These are phyloP conservation scores for Phlyctochytrium bullatum DNA, from an alignment of 192 early-diverging fungal species.

Conservation along the genomic window DNA sequence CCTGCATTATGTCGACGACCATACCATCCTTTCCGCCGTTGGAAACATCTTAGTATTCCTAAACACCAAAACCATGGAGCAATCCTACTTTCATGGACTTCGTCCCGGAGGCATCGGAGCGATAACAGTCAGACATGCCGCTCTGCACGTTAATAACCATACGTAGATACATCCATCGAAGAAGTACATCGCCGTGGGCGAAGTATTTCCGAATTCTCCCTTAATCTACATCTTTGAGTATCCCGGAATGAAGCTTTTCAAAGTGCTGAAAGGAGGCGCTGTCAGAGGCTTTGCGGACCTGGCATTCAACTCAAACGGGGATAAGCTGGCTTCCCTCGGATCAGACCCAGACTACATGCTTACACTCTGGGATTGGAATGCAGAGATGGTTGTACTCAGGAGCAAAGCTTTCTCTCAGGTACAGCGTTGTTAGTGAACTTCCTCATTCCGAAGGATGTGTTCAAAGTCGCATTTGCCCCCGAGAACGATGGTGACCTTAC, in stretches of 20 bases:
- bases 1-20: conserved; percentile 51
- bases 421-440: background rate
- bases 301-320: conserved; percentile 51
- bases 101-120: conserved; percentile 54
- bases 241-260: conserved; percentile 42
- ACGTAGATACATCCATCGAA: conserved; percentile 53
- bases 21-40: conserved; percentile 43
- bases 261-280: conserved; percentile 50
- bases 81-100: conserved; percentile 46
- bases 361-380: conserved; percentile 61
- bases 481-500: conserved; percentile 54
- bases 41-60: conserved; percentile 57
- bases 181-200: conserved; percentile 51
- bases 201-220: conserved; percentile 39
- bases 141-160: conserved; percentile 5
- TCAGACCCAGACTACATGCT: conserved; percentile 64
- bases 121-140: conserved; percentile 41
- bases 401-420: conserved; percentile 67
- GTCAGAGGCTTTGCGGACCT: conserved; percentile 45
- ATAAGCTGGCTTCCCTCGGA: conserved; percentile 56
- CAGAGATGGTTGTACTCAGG: conserved; percentile 47
- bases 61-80: conserved; percentile 50
- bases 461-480: conserved; percentile 49
- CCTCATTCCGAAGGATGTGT: conserved; percentile 46
- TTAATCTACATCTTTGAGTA: conserved; percentile 59